These are phyloP conservation scores for Babesia divergens DNA, from an alignment of 169 alveolate genomes.

Conservation along the genomic window DNA sequence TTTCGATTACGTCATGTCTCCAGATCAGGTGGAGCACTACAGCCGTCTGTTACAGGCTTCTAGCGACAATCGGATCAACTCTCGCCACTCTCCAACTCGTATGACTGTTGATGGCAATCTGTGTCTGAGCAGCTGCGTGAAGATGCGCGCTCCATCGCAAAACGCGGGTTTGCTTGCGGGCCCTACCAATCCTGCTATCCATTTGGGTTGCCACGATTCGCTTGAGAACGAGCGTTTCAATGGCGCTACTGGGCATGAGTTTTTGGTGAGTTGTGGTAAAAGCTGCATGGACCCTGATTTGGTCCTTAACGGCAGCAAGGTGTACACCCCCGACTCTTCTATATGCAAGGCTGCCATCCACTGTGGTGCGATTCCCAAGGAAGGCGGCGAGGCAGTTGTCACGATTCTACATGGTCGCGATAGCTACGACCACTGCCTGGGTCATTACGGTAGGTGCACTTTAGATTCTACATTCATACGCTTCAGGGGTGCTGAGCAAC, in stretches of 20 bases:
- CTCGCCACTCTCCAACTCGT: constrained; percentile 34
- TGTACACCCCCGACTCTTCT: constrained; percentile 83
- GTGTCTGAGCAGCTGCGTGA: constrained; percentile 59
- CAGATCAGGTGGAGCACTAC: constrained; percentile 71
- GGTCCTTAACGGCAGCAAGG: constrained; percentile 68
- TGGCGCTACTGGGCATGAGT: constrained; percentile 71
- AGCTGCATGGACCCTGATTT: constrained; percentile 65
- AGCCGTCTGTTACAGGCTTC: constrained; percentile 12
- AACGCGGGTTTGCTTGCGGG: neutral
- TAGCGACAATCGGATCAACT: constrained; percentile 28
- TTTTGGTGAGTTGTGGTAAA: constrained; percentile 67
- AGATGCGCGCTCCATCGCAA: constrained; percentile 26
- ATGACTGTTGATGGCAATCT: constrained; percentile 65
- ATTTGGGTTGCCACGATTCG: constrained; percentile 49
- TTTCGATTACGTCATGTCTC: constrained; percentile 72
- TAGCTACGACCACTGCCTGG: constrained; percentile 69
- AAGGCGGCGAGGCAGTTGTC: constrained; percentile 70
- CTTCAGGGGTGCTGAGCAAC: constrained; percentile 42
- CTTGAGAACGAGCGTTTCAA: constrained; percentile 61
- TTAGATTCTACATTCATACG: constrained; percentile 21
- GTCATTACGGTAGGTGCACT: constrained; percentile 69
- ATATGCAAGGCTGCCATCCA: constrained; percentile 88
- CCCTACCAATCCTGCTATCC: constrained; percentile 60
- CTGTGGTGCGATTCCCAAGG: constrained; percentile 70
- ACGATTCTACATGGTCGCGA: constrained; percentile 67